Evolutionary conservation across 352 stramenopile species (phyloP).

Genomic region (Blastocystis sp.): DNA sequence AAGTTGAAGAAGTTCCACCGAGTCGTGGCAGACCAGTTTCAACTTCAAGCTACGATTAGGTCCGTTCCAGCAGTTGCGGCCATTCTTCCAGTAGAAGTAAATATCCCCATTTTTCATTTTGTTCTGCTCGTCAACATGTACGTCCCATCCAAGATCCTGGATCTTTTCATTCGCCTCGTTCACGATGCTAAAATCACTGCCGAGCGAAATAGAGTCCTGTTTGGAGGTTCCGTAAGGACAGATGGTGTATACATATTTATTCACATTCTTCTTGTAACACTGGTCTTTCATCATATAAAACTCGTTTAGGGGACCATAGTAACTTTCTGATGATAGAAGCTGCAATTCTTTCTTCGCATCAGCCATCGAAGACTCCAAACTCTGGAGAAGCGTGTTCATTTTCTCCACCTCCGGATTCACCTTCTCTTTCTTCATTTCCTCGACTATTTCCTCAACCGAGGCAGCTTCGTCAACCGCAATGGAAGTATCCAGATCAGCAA

Average conservation of each 20-base stretch:
- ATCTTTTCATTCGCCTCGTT: background rate
- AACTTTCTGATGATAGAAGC: background rate
- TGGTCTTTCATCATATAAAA: slow-evolving; percentile 73
- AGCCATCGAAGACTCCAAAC: background rate
- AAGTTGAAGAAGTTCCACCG: slow-evolving; percentile 71
- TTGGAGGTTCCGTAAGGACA: slow-evolving; percentile 78
- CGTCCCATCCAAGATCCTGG: background rate
- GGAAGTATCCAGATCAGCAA: background rate
- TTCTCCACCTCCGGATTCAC: background rate
- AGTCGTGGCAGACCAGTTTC: slow-evolving; percentile 71
- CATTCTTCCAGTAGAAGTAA: slow-evolving; percentile 67
- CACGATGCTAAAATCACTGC: slow-evolving; percentile 65
- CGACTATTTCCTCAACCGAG: background rate
- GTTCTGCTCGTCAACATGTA: slow-evolving; percentile 12
- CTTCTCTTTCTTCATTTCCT: background rate
- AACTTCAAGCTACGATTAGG: slow-evolving; percentile 75
- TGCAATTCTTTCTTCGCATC: background rate
- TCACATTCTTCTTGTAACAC: slow-evolving; percentile 72
- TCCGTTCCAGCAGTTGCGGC: slow-evolving; percentile 79
- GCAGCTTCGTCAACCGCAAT: background rate
- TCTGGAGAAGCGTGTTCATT: background rate
- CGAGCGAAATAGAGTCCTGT: slow-evolving; percentile 75
- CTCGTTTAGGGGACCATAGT: slow-evolving; percentile 62
- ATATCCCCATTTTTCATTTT: slow-evolving; percentile 67
- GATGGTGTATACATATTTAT: slow-evolving; percentile 78